Evolutionary conservation across 2,329 filamentous ascomycete species (phyloP).

Genomic region (Ilyonectria sp.): DNA sequence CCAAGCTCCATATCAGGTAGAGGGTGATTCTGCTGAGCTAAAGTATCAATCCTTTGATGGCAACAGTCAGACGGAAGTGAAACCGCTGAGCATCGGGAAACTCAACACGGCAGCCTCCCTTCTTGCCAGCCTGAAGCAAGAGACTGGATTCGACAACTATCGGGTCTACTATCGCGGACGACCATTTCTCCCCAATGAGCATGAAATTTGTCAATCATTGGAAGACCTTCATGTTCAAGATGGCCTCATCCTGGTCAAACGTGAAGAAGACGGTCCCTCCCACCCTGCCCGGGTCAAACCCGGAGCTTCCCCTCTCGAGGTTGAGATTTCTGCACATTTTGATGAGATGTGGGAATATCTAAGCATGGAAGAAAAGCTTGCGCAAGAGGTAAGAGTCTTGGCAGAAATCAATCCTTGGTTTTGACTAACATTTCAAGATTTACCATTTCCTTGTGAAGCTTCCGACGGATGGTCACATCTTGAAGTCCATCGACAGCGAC

Average conservation of each 20-base stretch:
- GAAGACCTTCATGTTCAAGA: slow-evolving; percentile 77
- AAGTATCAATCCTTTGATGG: slow-evolving; percentile 83
- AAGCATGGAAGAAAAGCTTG: slow-evolving; percentile 78
- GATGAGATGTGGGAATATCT: slow-evolving; percentile 87
- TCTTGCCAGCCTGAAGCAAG: slow-evolving; percentile 75
- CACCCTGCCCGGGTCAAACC: slow-evolving; percentile 62
- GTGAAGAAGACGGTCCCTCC: slow-evolving; percentile 64
- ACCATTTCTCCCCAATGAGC: slow-evolving; percentile 73
- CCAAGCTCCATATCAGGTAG: slow-evolving; percentile 65
- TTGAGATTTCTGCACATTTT: slow-evolving; percentile 86
- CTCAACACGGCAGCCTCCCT: slow-evolving; percentile 81
- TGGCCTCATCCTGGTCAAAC: slow-evolving; percentile 77
- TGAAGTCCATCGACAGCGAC: slow-evolving; percentile 71
- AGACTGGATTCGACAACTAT: slow-evolving; percentile 83
- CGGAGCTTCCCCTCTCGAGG: slow-evolving; percentile 76
- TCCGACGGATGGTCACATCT: slow-evolving; percentile 75
- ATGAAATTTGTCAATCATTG: slow-evolving; percentile 73
- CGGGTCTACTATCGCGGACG: slow-evolving; percentile 80
- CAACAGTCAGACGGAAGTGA: slow-evolving; percentile 70
- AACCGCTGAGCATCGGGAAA: slow-evolving; percentile 75
- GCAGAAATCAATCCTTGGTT: not conserved
- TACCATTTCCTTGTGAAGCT: slow-evolving; percentile 80
- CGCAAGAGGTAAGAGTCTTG: slow-evolving; percentile 70
- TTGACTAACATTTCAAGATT: slow-evolving; percentile 62
- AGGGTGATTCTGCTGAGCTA: slow-evolving; percentile 76